Evolutionary conservation across 2,329 filamentous ascomycete species (phyloP).

Genomic region (Exophiala calicioides): DNA sequence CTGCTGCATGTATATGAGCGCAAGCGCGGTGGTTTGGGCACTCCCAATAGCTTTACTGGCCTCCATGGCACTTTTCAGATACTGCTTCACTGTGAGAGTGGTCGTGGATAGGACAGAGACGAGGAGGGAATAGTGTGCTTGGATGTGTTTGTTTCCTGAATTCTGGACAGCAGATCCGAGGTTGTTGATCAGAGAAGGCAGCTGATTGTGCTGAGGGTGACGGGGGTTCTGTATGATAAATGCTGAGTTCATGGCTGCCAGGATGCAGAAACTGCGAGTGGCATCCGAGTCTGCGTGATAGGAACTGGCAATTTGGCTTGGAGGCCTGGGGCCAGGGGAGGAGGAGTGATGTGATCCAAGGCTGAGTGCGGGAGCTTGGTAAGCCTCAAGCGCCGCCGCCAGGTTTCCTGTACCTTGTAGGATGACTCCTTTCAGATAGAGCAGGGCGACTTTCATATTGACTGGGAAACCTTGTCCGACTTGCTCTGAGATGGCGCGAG

Average conservation of each 20-base stretch:
- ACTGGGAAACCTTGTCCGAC: conserved; percentile 43
- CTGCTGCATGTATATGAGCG: conserved; percentile 80
- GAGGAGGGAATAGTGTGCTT: conserved; percentile 75
- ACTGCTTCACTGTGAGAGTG: conserved; percentile 75
- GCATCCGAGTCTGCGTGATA: conserved; percentile 39
- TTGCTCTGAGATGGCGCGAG: conserved; percentile 52
- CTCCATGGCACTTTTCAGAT: conserved; percentile 71
- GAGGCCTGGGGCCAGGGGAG: conserved; percentile 31
- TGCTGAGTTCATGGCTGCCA: conserved; percentile 65
- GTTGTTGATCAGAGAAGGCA: conserved; percentile 62
- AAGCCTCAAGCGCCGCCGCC: conserved; percentile 66
- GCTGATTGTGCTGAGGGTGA: conserved; percentile 59
- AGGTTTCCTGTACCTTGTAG: conserved; percentile 76
- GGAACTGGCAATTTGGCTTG: conserved; percentile 9
- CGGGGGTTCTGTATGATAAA: conserved; percentile 69
- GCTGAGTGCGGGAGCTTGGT: conserved; percentile 62
- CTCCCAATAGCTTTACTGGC: conserved; percentile 71
- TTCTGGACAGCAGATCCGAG: conserved; percentile 67
- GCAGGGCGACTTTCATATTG: conserved; percentile 55
- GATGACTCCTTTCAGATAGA: conserved; percentile 75
- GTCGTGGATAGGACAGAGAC: conserved; percentile 66
- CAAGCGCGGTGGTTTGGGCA: conserved; percentile 77
- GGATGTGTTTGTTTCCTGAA: conserved; percentile 73
- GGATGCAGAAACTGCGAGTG: conserved; percentile 64
- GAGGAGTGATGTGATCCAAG: conserved; percentile 41